Conservation (phyloP, 192 early-diverging fungal genomes). For the Kappamyces sp. region DNA sequence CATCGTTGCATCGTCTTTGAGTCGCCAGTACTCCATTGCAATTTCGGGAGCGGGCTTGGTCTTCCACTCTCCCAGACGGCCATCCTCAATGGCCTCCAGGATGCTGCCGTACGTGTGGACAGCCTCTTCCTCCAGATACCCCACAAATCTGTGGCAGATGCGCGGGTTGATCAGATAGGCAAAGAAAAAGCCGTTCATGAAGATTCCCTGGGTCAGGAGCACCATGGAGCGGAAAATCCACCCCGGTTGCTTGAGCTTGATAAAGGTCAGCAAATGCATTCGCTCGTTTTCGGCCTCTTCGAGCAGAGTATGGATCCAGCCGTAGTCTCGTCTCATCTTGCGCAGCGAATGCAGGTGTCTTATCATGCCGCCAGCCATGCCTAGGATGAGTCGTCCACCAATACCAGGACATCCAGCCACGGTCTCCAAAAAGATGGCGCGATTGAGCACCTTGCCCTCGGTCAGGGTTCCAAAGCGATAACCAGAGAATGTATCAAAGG, state of each 20-base stretch:
- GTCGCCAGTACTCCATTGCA: constrained; percentile 68
- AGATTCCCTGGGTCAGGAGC: constrained; percentile 73
- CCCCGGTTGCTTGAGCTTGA: constrained; percentile 34
- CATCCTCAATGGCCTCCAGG: constrained; percentile 73
- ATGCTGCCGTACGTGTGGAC: constrained; percentile 86
- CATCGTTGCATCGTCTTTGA: constrained; percentile 67
- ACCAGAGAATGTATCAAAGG: constrained; percentile 12
- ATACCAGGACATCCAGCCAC: constrained; percentile 36
- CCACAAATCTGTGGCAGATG: constrained; percentile 79
- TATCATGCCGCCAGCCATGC: constrained; percentile 76
- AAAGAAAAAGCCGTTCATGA: constrained; percentile 85
- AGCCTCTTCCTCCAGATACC: constrained; percentile 92
- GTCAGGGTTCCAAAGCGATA: constrained; percentile 11
- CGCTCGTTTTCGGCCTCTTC: constrained; percentile 92
- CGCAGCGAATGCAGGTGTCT: constrained; percentile 75
- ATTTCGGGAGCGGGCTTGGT: constrained; percentile 76
- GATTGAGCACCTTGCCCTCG: constrained; percentile 63
- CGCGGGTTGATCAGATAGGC: constrained; percentile 75
- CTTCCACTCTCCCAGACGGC: constrained; percentile 46
- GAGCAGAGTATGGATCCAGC: constrained; percentile 84
- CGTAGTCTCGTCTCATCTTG: constrained; percentile 72
- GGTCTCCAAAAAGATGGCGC: constrained; percentile 56
- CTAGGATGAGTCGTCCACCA: constrained; percentile 45
- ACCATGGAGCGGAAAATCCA: constrained; percentile 50
- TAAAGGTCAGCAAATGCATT: constrained; percentile 47